These are phyloP conservation scores for Penicillium steckii DNA, from an alignment of 495 filamentous ascomycete species.

Conservation along the genomic window DNA sequence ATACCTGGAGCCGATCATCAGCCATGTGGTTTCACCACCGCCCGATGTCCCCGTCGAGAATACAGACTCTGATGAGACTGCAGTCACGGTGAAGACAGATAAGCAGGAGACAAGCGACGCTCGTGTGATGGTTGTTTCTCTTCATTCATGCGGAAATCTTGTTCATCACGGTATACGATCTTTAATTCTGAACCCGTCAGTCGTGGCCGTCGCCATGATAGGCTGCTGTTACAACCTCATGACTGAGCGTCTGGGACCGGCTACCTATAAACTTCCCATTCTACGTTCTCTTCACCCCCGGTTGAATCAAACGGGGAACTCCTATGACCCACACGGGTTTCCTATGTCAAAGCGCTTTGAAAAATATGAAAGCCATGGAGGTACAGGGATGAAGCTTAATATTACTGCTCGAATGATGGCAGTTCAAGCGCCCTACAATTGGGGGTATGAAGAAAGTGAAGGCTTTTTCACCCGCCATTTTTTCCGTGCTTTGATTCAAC, in stretches of 20 bases:
- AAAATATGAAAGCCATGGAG: slow-evolving; percentile 48
- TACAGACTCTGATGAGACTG: not conserved
- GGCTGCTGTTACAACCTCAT: slow-evolving; percentile 98
- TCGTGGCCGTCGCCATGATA: slow-evolving; percentile 87
- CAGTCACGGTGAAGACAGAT: slow-evolving; percentile 2
- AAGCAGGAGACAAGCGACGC: slow-evolving; percentile 23
- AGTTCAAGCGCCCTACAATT: slow-evolving; percentile 90
- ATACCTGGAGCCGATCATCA: slow-evolving; percentile 71
- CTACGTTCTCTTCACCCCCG: slow-evolving; percentile 59
- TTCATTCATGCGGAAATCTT: slow-evolving; percentile 96
- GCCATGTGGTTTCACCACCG: slow-evolving; percentile 56
- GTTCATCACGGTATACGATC: slow-evolving; percentile 90
- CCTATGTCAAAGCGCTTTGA: slow-evolving; percentile 79
- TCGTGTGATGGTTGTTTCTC: slow-evolving; percentile 81
- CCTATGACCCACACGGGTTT: slow-evolving; percentile 84
- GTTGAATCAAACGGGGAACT: slow-evolving; percentile 54
- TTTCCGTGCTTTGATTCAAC: slow-evolving; percentile 89
- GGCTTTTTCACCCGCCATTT: slow-evolving; percentile 91
- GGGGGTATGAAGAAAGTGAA: slow-evolving; percentile 77
- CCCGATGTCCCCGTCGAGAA: not conserved
- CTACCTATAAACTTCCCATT: slow-evolving; percentile 77
- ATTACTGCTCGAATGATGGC: slow-evolving; percentile 98
- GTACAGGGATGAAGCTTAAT: slow-evolving; percentile 74
- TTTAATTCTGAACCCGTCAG: slow-evolving; percentile 74
- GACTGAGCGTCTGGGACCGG: slow-evolving; percentile 83